Evolutionary conservation across 106 monocot species (phyloP).

Genomic region (Agapanthus africanus): DNA sequence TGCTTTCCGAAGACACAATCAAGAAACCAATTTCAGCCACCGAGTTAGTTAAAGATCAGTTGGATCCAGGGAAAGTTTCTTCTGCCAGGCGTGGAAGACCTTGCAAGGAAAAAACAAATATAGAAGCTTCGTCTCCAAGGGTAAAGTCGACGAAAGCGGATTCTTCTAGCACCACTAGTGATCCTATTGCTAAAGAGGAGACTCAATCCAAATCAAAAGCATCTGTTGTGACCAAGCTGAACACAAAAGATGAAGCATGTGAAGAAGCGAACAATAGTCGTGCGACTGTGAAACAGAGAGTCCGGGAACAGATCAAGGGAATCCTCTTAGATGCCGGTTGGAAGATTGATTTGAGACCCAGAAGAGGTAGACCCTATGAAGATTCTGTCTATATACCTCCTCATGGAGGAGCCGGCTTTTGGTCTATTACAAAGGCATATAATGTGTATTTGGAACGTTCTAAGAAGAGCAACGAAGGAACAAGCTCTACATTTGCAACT

Average conservation of each 20-base stretch:
- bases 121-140: background rate
- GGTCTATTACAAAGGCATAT: conserved; percentile 31
- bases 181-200: background rate
- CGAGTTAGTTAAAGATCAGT: background rate
- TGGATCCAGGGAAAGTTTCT: conserved; percentile 1
- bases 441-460: background rate
- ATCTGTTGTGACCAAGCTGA: background rate
- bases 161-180: background rate
- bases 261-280: no score
- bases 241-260: background rate
- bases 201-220: background rate
- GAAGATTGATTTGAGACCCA: conserved; percentile 23
- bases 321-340: conserved; percentile 24
- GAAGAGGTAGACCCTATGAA: conserved; percentile 23
- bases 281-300: conserved; percentile 3
- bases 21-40: background rate
- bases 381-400: conserved; percentile 26
- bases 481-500: background rate
- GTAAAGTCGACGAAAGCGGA: background rate
- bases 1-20: background rate
- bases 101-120: background rate
- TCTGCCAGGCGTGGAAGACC: background rate
- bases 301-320: conserved; percentile 16
- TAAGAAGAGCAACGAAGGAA: background rate
- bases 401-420: conserved; percentile 10